These are phyloP conservation scores for Lasiodiplodia hormozganensis DNA, from an alignment of 2,329 filamentous ascomycete genomes.

Conservation along the genomic window DNA sequence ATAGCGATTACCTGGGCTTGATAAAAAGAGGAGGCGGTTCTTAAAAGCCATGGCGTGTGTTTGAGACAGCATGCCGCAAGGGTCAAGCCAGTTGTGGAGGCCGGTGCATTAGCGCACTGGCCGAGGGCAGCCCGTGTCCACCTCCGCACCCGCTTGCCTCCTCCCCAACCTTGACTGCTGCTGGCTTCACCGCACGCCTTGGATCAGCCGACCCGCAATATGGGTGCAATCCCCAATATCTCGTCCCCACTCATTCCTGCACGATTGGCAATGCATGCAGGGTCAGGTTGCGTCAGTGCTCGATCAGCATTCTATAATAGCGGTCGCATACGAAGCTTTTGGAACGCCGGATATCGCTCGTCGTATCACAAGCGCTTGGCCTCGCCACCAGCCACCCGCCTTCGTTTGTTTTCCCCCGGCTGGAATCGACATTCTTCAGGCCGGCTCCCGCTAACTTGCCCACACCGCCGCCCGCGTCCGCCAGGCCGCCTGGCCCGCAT, in stretches of 20 bases:
- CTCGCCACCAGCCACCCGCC: slow-evolving; percentile 16
- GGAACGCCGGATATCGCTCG: neutral
- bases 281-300: slow-evolving; percentile 9
- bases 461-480: slow-evolving; percentile 8
- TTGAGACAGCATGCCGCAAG: slow-evolving; percentile 7
- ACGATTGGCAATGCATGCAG: slow-evolving; percentile 13
- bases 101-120: slow-evolving; percentile 17
- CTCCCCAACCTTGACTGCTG: neutral
- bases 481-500: neutral
- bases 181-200: slow-evolving; percentile 4
- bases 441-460: neutral
- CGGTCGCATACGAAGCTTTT: neutral
- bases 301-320: neutral
- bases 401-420: slow-evolving; percentile 16
- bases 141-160: neutral
- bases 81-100: slow-evolving; percentile 18
- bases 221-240: neutral
- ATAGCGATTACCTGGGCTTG: slow-evolving; percentile 10
- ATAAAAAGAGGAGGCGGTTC: slow-evolving; percentile 19
- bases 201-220: slow-evolving; percentile 4
- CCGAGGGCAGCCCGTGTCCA: neutral
- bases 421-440: slow-evolving; percentile 22
- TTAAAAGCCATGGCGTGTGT: neutral
- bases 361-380: slow-evolving; percentile 12
- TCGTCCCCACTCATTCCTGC: neutral